phyloP scores from a whole-genome alignment of 2,329 filamentous ascomycete genomes.

The Colletotrichum aenigma region DNA sequence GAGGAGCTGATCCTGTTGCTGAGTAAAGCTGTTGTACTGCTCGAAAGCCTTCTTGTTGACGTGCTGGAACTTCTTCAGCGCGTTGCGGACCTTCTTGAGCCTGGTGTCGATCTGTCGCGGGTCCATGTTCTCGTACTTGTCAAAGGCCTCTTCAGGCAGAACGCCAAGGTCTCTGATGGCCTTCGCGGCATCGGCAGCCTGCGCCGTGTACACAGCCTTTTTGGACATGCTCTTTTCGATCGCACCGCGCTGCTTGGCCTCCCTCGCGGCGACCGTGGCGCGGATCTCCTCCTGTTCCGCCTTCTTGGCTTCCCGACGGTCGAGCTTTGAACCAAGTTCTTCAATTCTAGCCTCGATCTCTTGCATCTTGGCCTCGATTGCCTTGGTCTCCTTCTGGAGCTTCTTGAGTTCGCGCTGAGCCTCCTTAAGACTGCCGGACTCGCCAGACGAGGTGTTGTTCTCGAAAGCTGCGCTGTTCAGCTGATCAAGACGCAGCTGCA shows the following conservation, averaged over 20 bases:
- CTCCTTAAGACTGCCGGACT: slow-evolving; percentile 73
- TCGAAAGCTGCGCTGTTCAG: slow-evolving; percentile 80
- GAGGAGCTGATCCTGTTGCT: slow-evolving; percentile 84
- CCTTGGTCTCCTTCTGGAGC: slow-evolving; percentile 69
- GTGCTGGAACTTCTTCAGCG: slow-evolving; percentile 94
- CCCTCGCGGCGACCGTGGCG: slow-evolving; percentile 75
- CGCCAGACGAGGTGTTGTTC: slow-evolving; percentile 46
- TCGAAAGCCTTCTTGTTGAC: slow-evolving; percentile 99
- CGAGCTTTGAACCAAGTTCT: slow-evolving; percentile 51
- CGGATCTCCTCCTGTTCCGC: slow-evolving; percentile 72
- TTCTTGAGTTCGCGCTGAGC: slow-evolving; percentile 83
- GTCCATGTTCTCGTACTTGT: slow-evolving; percentile 85
- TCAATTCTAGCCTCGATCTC: slow-evolving; percentile 78
- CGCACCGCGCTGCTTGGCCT: slow-evolving; percentile 84
- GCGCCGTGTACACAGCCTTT: slow-evolving; percentile 78
- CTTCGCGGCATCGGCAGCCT: slow-evolving; percentile 80
- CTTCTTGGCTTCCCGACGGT: slow-evolving; percentile 59
- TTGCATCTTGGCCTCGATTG: slow-evolving; percentile 70
- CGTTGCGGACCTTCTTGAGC: slow-evolving; percentile 89
- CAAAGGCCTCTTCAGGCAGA: slow-evolving; percentile 90
- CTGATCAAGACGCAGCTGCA: slow-evolving; percentile 86
- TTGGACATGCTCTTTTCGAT: slow-evolving; percentile 93
- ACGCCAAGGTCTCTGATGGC: slow-evolving; percentile 94
- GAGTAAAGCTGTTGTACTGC: slow-evolving; percentile 97
- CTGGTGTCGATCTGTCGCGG: slow-evolving; percentile 71